These are phyloP conservation scores for Aphanomyces euteiches DNA, from an alignment of 352 stramenopile species.

Conservation along the genomic window DNA sequence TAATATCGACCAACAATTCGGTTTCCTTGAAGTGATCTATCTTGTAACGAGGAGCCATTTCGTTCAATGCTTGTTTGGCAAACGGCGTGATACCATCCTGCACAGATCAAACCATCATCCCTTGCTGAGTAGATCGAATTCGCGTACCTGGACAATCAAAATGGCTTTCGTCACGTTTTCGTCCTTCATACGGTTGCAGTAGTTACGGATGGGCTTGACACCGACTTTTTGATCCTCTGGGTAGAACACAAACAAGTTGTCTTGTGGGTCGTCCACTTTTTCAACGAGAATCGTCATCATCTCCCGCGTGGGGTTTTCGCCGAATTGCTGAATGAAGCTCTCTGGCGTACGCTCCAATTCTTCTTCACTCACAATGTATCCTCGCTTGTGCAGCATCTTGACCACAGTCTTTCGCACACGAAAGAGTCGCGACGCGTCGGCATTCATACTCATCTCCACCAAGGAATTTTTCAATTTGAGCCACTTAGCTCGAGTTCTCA, in stretches of 20 bases:
- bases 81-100: constrained; percentile 95
- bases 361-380: constrained; percentile 97
- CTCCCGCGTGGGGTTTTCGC: constrained; percentile 92
- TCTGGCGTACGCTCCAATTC: constrained; percentile 95
- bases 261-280: constrained; percentile 88
- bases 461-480: constrained; percentile 4
- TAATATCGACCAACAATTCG: constrained; percentile 99
- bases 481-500: neutral
- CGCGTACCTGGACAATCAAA: constrained; percentile 89
- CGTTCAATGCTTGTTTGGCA: constrained; percentile 94
- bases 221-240: constrained; percentile 98
- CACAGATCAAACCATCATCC: neutral
- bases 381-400: constrained; percentile 93
- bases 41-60: constrained; percentile 90
- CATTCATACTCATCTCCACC: constrained; percentile 62
- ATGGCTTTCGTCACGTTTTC: constrained; percentile 97
- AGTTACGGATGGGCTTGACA: constrained; percentile 95
- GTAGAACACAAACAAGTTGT: constrained; percentile 99
- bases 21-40: constrained; percentile 98
- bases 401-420: constrained; percentile 94
- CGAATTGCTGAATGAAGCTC: constrained; percentile 80
- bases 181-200: constrained; percentile 97
- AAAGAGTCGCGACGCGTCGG: constrained; percentile 86
- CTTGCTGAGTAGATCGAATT: neutral
- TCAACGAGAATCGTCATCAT: constrained; percentile 95